phyloP scores from a whole-genome alignment of 257 asterid species.

The Echites panduratus region DNA sequence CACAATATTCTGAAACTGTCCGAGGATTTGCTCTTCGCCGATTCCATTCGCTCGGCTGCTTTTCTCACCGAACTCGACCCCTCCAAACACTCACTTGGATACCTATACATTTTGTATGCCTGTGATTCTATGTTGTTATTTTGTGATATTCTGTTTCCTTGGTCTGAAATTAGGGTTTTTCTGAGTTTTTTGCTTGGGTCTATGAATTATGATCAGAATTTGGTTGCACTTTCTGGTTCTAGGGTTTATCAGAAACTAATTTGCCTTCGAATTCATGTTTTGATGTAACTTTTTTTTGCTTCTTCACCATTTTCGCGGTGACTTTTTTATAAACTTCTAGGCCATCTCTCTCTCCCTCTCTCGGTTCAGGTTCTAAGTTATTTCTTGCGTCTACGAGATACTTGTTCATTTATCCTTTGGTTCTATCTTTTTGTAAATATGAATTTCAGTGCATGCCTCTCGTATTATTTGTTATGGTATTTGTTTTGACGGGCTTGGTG shows the following conservation, averaged over 20 bases:
- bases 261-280: neutral
- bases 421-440: neutral
- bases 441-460: neutral
- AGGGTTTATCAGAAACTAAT: neutral
- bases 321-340: neutral
- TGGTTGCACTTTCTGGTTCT: neutral
- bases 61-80: conserved; percentile 71
- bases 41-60: conserved; percentile 49
- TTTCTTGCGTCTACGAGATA: neutral
- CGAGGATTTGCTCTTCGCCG: conserved; percentile 61
- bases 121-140: neutral
- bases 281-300: neutral
- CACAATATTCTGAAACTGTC: conserved; percentile 59
- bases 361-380: neutral
- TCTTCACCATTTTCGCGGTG: neutral
- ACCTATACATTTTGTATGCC: conserved; percentile 60
- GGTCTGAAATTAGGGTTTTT: conserved; percentile 11
- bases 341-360: neutral
- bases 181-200: neutral
- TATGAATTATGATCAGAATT: neutral
- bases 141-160: no score
- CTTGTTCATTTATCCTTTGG: neutral
- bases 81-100: conserved; percentile 67
- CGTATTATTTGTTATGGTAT: neutral
- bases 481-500: neutral